phyloP scores from a whole-genome alignment of 345 rosid species.

The Gossypium arboreum region DNA sequence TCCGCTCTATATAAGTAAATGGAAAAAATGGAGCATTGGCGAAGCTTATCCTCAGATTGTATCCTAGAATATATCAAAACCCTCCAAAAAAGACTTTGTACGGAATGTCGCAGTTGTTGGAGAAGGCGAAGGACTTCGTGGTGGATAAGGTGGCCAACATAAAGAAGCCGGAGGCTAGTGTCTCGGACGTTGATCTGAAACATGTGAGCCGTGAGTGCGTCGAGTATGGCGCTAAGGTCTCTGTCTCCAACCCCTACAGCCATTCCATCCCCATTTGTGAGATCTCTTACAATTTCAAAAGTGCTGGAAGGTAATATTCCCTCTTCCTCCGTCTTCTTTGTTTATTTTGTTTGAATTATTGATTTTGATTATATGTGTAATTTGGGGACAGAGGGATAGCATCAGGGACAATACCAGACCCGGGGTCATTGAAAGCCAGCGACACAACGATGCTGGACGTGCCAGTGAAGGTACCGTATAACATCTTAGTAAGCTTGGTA shows the following conservation, averaged over 20 bases:
- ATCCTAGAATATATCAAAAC: neutral
- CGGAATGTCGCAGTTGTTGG: slow-evolving; percentile 35
- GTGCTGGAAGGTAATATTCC: slow-evolving; percentile 49
- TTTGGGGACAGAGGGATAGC: slow-evolving; percentile 51
- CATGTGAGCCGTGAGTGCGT: slow-evolving; percentile 47
- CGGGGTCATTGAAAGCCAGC: slow-evolving; percentile 70
- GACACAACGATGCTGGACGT: slow-evolving; percentile 60
- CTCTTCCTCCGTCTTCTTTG: neutral
- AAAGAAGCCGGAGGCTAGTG: slow-evolving; percentile 69
- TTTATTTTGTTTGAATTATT: neutral
- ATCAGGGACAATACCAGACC: slow-evolving; percentile 74
- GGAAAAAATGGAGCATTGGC: neutral
- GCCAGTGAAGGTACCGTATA: slow-evolving; percentile 65
- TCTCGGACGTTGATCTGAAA: slow-evolving; percentile 58
- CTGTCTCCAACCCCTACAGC: slow-evolving; percentile 68
- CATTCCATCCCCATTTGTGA: slow-evolving; percentile 74
- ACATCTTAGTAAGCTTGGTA: slow-evolving; percentile 55
- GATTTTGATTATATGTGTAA: neutral
- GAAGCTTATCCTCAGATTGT: neutral
- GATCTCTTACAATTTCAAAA: slow-evolving; percentile 70
- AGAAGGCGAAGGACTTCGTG: slow-evolving; percentile 71
- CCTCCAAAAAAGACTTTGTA: neutral
- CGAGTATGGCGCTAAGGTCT: slow-evolving; percentile 63
- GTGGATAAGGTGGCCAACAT: slow-evolving; percentile 63
- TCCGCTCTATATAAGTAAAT: neutral